Evolutionary conservation across 805 yeast species (phyloP).

Genomic region (Jamesozyma rosinii): DNA sequence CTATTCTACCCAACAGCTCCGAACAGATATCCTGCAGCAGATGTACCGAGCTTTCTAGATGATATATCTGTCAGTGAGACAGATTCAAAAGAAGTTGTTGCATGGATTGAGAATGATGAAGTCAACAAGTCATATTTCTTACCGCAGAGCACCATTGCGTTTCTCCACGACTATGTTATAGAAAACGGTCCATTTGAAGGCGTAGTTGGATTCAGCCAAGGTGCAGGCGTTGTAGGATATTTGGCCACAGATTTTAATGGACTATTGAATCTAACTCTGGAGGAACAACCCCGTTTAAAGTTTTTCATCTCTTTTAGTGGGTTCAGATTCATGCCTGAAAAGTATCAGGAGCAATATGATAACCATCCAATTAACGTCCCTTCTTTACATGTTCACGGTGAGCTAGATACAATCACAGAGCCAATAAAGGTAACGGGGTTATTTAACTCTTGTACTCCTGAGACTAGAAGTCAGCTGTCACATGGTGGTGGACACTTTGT

Average conservation of each 20-base stretch:
- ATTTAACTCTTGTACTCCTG: constrained; percentile 40
- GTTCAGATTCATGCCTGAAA: constrained; percentile 30
- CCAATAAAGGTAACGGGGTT: constrained; percentile 56
- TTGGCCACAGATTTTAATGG: constrained; percentile 49
- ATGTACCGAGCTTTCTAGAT: constrained; percentile 50
- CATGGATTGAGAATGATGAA: constrained; percentile 60
- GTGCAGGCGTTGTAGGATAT: constrained; percentile 77
- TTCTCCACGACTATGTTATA: constrained; percentile 38
- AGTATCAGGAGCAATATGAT: constrained; percentile 25
- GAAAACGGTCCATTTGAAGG: constrained; percentile 75
- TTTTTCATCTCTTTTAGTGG: constrained; percentile 76
- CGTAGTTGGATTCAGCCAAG: constrained; percentile 85
- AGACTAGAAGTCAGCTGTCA: constrained; percentile 41
- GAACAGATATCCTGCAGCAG: constrained; percentile 44
- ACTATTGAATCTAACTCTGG: constrained; percentile 31
- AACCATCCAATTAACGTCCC: constrained; percentile 28
- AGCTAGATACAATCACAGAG: constrained; percentile 79
- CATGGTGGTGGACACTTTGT: constrained; percentile 98
- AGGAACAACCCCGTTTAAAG: constrained; percentile 41
- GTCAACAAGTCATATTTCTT: constrained; percentile 30
- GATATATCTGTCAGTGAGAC: constrained; percentile 14
- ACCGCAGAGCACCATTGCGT: constrained; percentile 33
- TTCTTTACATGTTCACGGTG: constrained; percentile 78
- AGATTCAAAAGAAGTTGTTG: constrained; percentile 31
- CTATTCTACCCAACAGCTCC: constrained; percentile 76